These are phyloP conservation scores for Hydrangea macrophylla DNA, from an alignment of 148 eudicot genomes.

Conservation along the genomic window DNA sequence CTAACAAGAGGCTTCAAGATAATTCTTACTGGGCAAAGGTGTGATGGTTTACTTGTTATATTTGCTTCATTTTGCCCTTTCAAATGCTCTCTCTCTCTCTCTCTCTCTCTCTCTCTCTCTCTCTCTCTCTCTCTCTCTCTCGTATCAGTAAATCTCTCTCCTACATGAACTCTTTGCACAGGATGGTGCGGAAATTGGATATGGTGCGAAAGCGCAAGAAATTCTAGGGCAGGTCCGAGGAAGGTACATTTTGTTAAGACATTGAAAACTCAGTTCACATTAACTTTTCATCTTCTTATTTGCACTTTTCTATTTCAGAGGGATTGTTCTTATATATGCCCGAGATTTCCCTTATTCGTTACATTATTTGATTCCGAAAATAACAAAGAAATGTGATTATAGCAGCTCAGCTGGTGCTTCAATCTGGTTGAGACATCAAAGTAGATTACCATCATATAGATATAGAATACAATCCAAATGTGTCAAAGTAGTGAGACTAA, in stretches of 20 bases:
- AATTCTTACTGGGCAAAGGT: conserved; percentile 99
- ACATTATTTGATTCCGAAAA: no score
- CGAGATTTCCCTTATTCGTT: no score
- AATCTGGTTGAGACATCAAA: no score
- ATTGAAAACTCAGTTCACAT: no score
- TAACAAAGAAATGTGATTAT: no score
- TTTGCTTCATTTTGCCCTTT: background rate
- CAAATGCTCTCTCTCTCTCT: no score
- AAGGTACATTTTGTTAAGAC: conserved; percentile 56
- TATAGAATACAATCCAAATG: background rate
- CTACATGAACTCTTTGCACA: conserved; percentile 11
- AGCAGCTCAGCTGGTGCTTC: no score
- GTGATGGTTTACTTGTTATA: conserved; percentile 12
- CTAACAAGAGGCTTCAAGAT: conserved; percentile 76
- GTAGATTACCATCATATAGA: background rate
- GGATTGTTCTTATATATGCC: no score
- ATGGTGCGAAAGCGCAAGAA: conserved; percentile 97
- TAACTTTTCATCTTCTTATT: no score
- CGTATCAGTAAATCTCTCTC: background rate
- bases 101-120: background rate
- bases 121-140: background rate
- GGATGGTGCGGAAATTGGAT: conserved; percentile 89
- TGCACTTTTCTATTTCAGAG: no score
- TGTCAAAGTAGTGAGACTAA: background rate
- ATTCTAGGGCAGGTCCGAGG: conserved; percentile 90